Percentiles rank a stretch among this genome's conserved stretches.
Evolutionary conservation across 108 stramenopile species (phyloP).

Genomic region (Fragilariopsis cylindrus): DNA sequence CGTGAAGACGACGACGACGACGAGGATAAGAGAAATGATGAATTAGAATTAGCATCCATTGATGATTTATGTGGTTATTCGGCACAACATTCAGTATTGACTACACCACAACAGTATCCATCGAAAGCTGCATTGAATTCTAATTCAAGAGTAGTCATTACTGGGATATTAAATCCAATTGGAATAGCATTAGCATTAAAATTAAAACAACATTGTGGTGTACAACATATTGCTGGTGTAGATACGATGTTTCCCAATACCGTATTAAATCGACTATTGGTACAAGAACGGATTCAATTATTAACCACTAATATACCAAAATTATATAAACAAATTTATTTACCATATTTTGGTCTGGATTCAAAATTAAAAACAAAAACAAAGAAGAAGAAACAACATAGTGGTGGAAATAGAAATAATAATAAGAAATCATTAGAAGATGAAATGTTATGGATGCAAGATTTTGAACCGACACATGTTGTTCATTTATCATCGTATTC

Average conservation of each 20-base stretch:
- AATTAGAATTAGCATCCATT: constrained; percentile 8
- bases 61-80: constrained; percentile 40
- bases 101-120: constrained; percentile 30
- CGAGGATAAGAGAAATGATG: not conserved
- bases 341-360: constrained; percentile 67
- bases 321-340: constrained; percentile 34
- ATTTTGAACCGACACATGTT: constrained; percentile 71
- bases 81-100: constrained; percentile 30
- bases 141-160: constrained; percentile 61
- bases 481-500: constrained; percentile 72
- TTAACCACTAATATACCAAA: constrained; percentile 46
- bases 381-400: too few species aligned
- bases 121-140: constrained; percentile 25
- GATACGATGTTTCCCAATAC: constrained; percentile 76
- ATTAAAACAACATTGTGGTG: constrained; percentile 61
- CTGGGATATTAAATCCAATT: constrained; percentile 71
- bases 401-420: not conserved
- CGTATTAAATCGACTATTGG: constrained; percentile 47
- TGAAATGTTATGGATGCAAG: constrained; percentile 29
- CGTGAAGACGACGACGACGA: not conserved
- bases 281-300: constrained; percentile 53
- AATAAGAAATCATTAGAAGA: constrained; percentile 14
- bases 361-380: constrained; percentile 21
- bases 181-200: constrained; percentile 64
- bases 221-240: constrained; percentile 59